phyloP scores from a whole-genome alignment of 495 filamentous ascomycete species.

The Talaromyces adpressus region DNA sequence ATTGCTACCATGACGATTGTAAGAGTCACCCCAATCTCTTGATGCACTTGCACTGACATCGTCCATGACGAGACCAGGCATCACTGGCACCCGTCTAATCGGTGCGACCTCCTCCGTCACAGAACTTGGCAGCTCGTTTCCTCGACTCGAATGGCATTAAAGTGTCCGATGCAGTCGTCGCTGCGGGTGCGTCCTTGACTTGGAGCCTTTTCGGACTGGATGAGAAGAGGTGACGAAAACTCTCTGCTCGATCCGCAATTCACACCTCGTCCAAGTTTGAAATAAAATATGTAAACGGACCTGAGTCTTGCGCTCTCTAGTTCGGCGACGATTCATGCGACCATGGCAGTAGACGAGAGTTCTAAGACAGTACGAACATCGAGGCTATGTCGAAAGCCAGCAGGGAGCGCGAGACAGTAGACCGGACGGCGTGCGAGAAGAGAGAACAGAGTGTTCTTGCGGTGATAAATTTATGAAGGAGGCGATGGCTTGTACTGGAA shows the following conservation, averaged over 20 bases:
- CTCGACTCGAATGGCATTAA: neutral
- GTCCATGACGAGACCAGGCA: constrained; percentile 45
- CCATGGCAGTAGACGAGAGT: neutral
- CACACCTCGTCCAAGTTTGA: neutral
- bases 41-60: constrained; percentile 26
- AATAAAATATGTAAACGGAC: neutral
- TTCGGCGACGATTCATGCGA: neutral
- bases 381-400: neutral
- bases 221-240: neutral
- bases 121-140: neutral
- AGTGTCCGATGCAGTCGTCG: neutral
- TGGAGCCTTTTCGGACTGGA: neutral
- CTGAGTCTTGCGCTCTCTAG: neutral
- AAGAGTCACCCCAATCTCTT: constrained; percentile 16
- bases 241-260: neutral
- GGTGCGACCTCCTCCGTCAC: constrained; percentile 1
- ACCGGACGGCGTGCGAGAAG: neutral
- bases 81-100: constrained; percentile 18
- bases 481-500: neutral
- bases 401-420: neutral
- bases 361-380: neutral
- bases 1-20: constrained; percentile 17
- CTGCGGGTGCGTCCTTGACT: neutral
- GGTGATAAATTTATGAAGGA: neutral
- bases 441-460: neutral